Evolutionary conservation across 257 asterid species (phyloP).

Genomic region (Ilex asprella): DNA sequence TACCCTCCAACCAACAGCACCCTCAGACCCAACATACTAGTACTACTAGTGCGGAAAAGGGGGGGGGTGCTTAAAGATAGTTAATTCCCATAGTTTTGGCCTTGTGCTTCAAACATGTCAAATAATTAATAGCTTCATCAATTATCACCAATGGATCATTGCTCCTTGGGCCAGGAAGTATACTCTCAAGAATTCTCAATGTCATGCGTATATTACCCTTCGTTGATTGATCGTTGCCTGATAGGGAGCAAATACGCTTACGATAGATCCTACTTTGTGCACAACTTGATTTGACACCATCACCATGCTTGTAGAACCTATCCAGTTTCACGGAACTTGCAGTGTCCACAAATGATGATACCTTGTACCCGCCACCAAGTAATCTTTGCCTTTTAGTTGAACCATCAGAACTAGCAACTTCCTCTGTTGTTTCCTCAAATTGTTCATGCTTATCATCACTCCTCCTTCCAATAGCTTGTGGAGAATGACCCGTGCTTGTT

Average conservation of each 20-base stretch:
- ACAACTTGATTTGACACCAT: slow-evolving; percentile 35
- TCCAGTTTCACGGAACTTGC: slow-evolving; percentile 18
- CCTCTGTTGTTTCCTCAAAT: slow-evolving; percentile 31
- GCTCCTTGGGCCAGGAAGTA: slow-evolving; percentile 46
- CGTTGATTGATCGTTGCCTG: slow-evolving; percentile 16
- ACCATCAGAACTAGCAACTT: slow-evolving; percentile 46
- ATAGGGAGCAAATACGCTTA: slow-evolving; percentile 17
- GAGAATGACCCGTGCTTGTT: slow-evolving; percentile 59
- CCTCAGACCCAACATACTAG: slow-evolving; percentile 4
- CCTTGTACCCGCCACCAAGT: slow-evolving; percentile 56
- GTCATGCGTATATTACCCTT: slow-evolving; percentile 41
- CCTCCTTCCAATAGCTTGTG: slow-evolving; percentile 15
- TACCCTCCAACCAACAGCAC: slow-evolving; percentile 3
- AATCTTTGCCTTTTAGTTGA: slow-evolving; percentile 56
- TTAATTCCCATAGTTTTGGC: slow-evolving; percentile 41
- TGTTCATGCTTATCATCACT: slow-evolving; percentile 18
- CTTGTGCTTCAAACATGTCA: slow-evolving; percentile 51
- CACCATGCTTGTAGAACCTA: slow-evolving; percentile 14
- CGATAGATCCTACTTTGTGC: slow-evolving; percentile 13
- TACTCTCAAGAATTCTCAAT: slow-evolving; percentile 38
- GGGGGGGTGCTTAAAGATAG: slow-evolving; percentile 15
- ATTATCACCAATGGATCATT: slow-evolving; percentile 56
- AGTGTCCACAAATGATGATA: slow-evolving; percentile 34
- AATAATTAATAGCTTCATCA: slow-evolving; percentile 57
- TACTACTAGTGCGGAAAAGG: slow-evolving; percentile 7